These are phyloP conservation scores for Penicillium lividum DNA, from an alignment of 495 filamentous ascomycete species.

Conservation along the genomic window DNA sequence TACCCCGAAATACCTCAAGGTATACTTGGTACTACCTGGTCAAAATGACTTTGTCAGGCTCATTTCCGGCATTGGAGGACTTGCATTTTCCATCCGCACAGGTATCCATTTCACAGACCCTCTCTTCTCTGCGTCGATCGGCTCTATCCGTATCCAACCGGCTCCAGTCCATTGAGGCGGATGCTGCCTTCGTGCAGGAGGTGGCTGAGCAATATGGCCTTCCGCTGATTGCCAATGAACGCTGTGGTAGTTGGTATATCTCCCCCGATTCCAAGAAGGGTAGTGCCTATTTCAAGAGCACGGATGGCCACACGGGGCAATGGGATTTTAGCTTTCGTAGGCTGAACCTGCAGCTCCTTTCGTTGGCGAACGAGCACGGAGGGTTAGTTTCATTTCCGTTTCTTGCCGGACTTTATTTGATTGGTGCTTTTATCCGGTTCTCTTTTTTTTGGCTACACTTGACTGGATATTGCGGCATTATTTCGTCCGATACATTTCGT, in stretches of 20 bases:
- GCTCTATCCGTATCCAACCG: slow-evolving; percentile 81
- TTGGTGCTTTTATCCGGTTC: neutral
- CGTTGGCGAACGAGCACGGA: slow-evolving; percentile 57
- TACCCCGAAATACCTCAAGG: slow-evolving; percentile 14
- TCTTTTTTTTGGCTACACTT: neutral
- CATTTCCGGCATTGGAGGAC: slow-evolving; percentile 41
- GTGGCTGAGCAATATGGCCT: slow-evolving; percentile 55
- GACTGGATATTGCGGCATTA: neutral
- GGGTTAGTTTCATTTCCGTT: slow-evolving; percentile 55
- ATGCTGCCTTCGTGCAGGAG: slow-evolving; percentile 65
- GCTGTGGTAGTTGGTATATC: slow-evolving; percentile 97
- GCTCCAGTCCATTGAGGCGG: slow-evolving; percentile 67
- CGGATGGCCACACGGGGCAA: slow-evolving; percentile 86
- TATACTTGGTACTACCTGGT: slow-evolving; percentile 8
- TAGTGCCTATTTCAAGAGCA: slow-evolving; percentile 95
- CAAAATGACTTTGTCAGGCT: slow-evolving; percentile 22
- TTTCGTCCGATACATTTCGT: neutral
- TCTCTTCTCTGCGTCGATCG: slow-evolving; percentile 63
- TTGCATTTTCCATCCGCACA: slow-evolving; percentile 47
- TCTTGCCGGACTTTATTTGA: neutral
- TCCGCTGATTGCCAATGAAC: slow-evolving; percentile 90
- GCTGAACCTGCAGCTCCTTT: slow-evolving; percentile 78
- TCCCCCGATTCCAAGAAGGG: slow-evolving; percentile 61
- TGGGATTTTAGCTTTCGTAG: slow-evolving; percentile 86
- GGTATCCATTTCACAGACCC: slow-evolving; percentile 45